Conservation (phyloP, 345 rosid genomes). For the Salix udensis region DNA sequence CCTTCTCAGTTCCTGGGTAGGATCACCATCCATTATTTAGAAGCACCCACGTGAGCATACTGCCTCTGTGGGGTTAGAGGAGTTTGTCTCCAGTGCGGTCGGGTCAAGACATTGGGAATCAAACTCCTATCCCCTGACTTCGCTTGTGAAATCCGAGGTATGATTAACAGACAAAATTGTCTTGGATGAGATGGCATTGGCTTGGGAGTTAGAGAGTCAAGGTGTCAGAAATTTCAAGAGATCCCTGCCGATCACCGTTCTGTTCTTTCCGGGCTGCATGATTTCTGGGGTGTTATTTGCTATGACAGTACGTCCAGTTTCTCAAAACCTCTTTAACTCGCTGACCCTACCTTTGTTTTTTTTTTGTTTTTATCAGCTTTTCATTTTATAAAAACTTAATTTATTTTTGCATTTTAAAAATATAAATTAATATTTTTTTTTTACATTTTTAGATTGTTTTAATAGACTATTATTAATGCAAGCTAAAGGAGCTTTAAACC, state of each 20-base stretch:
- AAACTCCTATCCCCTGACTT: slow-evolving; percentile 16
- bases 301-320: too few relatives aligned
- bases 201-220: slow-evolving; percentile 27
- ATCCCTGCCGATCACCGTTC: too few relatives aligned
- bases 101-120: slow-evolving; percentile 38
- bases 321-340: too few relatives aligned
- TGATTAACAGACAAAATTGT: slow-evolving; percentile 17
- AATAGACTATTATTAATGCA: too few relatives aligned
- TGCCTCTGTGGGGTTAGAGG: slow-evolving; percentile 26
- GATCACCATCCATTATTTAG: neutral
- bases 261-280: too few relatives aligned
- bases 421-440: too few relatives aligned
- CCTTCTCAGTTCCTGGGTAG: neutral
- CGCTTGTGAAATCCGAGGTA: slow-evolving; percentile 25
- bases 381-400: too few relatives aligned
- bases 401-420: too few relatives aligned
- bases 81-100: neutral
- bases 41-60: slow-evolving; percentile 33
- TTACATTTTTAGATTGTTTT: too few relatives aligned
- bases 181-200: slow-evolving; percentile 37
- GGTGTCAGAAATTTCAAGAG: slow-evolving; percentile 19
- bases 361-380: too few relatives aligned
- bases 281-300: too few relatives aligned
- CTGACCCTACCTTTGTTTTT: too few relatives aligned
- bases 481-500: neutral